Conservation (phyloP, 139 green algal species). For the Picochlorum sp. region DNA sequence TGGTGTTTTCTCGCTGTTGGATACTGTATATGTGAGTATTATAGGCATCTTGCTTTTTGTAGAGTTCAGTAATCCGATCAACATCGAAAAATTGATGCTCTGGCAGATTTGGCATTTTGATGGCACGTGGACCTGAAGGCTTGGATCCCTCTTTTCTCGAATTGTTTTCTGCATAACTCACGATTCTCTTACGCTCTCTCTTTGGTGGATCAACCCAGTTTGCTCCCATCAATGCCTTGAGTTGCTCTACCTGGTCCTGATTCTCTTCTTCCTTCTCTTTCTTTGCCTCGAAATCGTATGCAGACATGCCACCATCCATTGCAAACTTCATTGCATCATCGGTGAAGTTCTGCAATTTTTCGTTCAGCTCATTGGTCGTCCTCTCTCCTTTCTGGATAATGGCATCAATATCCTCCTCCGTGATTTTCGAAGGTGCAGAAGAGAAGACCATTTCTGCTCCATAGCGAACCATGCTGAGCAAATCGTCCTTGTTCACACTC, state of each 20-base stretch:
- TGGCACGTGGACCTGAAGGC: constrained; percentile 53
- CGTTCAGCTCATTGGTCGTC: constrained; percentile 82
- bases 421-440: constrained; percentile 52
- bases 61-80: constrained; percentile 69
- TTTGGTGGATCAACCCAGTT: constrained; percentile 96
- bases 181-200: constrained; percentile 85
- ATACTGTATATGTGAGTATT: constrained; percentile 59
- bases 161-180: constrained; percentile 77
- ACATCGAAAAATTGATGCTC: constrained; percentile 99
- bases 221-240: constrained; percentile 48
- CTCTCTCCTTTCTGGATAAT: constrained; percentile 91
- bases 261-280: constrained; percentile 26
- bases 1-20: constrained; percentile 38
- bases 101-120: constrained; percentile 80
- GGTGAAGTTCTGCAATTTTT: constrained; percentile 93
- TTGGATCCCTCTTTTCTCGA: constrained; percentile 24
- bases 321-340: constrained; percentile 92
- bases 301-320: constrained; percentile 79
- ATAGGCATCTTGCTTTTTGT: constrained; percentile 75
- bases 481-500: constrained; percentile 95
- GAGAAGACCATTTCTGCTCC: constrained; percentile 96
- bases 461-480: constrained; percentile 96
- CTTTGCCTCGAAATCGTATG: constrained; percentile 81
- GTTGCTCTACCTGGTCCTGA: constrained; percentile 31
- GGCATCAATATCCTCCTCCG: constrained; percentile 87